Evolutionary conservation across 192 early-diverging fungal species (phyloP), one percentile per base, ranked within the genome.

Genomic region (Spinellus fusiger): DNA sequence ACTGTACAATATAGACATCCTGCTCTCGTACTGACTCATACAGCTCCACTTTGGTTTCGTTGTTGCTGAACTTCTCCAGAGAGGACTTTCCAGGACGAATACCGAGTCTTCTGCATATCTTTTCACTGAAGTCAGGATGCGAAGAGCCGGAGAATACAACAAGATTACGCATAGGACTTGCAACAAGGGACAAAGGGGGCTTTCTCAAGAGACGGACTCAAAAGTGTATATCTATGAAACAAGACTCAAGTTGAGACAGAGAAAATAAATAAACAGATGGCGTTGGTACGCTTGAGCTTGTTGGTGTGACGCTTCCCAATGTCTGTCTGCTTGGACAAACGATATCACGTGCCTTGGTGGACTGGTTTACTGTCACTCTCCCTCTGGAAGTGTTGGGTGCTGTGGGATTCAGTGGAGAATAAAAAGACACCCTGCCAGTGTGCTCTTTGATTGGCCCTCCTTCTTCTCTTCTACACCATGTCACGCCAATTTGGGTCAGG

Each of bases 31-130:
- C 92, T 40, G 85, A 86, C 71, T 94, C 89, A 51, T 85, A 84
- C 62, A 98, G 89, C 67, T 93, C 90, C 13, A 98, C 92, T 68
- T 89, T 94, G 31, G 93, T 95, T 71, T 98, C 96, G 69, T 87
- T 85, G 79, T 98, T 98, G 27, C 89, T 85, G 63, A 96, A 98
- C 77, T 98, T 98, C 31, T 79, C 70, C 54, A 95, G 75, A 29
- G 79, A 86, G 59, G 79, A 87, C 52, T 79, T 69, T 28, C 86
- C 89, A 16, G 86, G 80, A 35, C 80, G 68, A 22, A 91, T 71
- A 34, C 89, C 92, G 27, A 98, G 82, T 16, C 85, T 82, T 38
- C 91, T 79, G 81, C 88, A 91, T 54, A 98, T 95, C 53, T 76
- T 75, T 40, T 80, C 75, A 1, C 86, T 83, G 27, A 98, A 81